Conservation (phyloP, 257 asterid genomes). For the Leptodermis oblonga region DNA sequence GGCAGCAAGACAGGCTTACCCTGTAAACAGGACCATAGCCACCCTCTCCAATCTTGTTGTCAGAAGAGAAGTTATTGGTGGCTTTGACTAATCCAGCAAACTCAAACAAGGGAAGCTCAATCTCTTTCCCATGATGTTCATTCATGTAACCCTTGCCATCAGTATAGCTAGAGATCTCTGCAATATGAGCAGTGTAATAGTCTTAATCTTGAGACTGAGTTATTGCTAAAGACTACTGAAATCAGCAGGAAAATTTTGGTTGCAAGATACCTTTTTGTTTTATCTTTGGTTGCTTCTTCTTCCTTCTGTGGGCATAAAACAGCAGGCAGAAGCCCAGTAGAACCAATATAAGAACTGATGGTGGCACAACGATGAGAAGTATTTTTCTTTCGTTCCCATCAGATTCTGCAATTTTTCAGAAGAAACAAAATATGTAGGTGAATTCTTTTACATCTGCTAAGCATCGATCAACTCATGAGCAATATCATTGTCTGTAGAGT, state of each 20-base stretch:
- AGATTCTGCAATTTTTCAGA: not conserved
- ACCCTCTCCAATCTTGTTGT: constrained; percentile 42
- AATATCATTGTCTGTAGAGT: no score
- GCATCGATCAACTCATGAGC: not conserved
- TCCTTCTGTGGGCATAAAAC: not conserved
- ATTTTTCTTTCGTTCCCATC: not conserved
- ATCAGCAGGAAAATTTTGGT: not conserved
- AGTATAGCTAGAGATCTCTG: constrained; percentile 6
- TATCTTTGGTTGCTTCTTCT: constrained; percentile 7
- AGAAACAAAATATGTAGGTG: not conserved
- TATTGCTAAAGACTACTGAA: not conserved
- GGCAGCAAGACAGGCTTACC: constrained; percentile 18
- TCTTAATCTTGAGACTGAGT: not conserved
- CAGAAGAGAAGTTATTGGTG: constrained; percentile 25
- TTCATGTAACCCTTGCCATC: not conserved
- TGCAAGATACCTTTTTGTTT: constrained; percentile 9
- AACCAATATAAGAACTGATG: not conserved
- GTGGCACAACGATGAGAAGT: not conserved
- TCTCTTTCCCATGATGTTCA: constrained; percentile 5
- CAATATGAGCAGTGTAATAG: not conserved
- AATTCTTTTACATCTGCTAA: not conserved
- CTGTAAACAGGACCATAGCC: constrained; percentile 43
- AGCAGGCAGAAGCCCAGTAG: constrained; percentile 12
- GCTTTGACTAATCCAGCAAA: constrained; percentile 23
- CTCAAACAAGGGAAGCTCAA: constrained; percentile 25